phyloP scores from a whole-genome alignment of 768 basidiomycete genomes.

The Mycena haematopus region DNA sequence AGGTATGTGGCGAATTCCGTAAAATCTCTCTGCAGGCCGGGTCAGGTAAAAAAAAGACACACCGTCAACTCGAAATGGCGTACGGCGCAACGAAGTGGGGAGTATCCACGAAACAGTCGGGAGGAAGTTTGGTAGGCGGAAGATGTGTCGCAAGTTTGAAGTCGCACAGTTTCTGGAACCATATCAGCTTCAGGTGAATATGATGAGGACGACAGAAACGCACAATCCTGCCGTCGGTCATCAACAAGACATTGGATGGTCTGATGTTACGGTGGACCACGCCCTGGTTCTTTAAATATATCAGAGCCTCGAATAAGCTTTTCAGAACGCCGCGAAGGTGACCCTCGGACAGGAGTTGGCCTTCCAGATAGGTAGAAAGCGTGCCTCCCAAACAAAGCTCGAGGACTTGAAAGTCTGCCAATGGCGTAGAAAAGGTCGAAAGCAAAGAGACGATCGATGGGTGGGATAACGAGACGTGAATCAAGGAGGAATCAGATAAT shows the following conservation, averaged over 20 bases:
- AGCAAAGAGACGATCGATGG: slow-evolving; percentile 55
- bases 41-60: background rate
- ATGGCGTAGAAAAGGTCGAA: slow-evolving; percentile 43
- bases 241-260: slow-evolving; percentile 47
- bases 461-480: slow-evolving; percentile 54
- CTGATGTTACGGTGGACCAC: slow-evolving; percentile 54
- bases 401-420: slow-evolving; percentile 45
- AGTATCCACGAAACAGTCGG: slow-evolving; percentile 29
- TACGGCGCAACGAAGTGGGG: slow-evolving; percentile 50
- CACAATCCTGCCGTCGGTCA: slow-evolving; percentile 47
- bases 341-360: slow-evolving; percentile 37
- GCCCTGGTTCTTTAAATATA: slow-evolving; percentile 48
- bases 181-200: background rate
- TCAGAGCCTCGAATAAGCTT: slow-evolving; percentile 48
- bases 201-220: slow-evolving; percentile 29
- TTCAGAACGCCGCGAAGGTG: slow-evolving; percentile 47
- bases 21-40: slow-evolving; percentile 46
- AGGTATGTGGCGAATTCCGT: slow-evolving; percentile 39
- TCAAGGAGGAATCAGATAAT: slow-evolving; percentile 22
- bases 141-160: slow-evolving; percentile 46
- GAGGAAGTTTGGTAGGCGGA: slow-evolving; percentile 32
- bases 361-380: slow-evolving; percentile 40
- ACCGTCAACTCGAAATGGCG: slow-evolving; percentile 22
- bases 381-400: slow-evolving; percentile 54
- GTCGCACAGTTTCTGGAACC: slow-evolving; percentile 51